Base-by-base conservation (phyloP, 2,329 filamentous ascomycete genomes). In the Ascochyta pisi region DNA sequence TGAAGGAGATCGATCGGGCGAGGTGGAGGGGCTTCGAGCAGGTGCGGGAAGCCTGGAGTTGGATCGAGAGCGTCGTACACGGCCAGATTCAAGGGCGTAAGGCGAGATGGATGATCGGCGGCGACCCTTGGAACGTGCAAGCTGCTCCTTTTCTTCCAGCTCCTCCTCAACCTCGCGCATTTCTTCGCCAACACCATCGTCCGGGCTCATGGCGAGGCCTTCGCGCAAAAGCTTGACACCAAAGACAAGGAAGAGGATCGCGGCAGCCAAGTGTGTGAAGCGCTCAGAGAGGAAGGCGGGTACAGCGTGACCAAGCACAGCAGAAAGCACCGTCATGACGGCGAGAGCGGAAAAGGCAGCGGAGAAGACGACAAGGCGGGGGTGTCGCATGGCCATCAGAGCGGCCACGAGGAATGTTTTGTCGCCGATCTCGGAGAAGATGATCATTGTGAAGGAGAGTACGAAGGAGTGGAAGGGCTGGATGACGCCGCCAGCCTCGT, bases 371-470 rank as follows among this genome's bases (percentile, higher is more conserved):
- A 98, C 84, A 62, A 96, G 81, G 48, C 95, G 89, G 60, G 95
- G 90, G 70, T 99, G 94, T 74, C 96, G 95, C 95, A 99, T 99
- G 12, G 95, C 95, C 95, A 99, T 99, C 16, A 99, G 85, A 7
- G 93, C 94, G 6, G 95, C 95, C 22, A 99, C 92, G 39, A 99
- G 84, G 81, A 99, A 99, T 0, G 95, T 99, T 80, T 99, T 99
- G 84, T 99, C 95, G 61, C 95, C 95, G 68, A 99, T 87, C 76
- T 99, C 95, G 42, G 94, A 97, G 67, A 98, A 89, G 60, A 98
- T 81, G 68, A 99, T 99, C 95, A 98, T 99, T 54, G 93, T 94
- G 57, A 97, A 87, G 15, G 95, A 96, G 29, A 98, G 87, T 12
- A 96, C 72, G 70, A 95, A 96, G 4, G 95, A 98, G 76, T 99